These are phyloP conservation scores for Casaregolazyma lundiana DNA, from an alignment of 1,139 yeast species.

Conservation along the genomic window DNA sequence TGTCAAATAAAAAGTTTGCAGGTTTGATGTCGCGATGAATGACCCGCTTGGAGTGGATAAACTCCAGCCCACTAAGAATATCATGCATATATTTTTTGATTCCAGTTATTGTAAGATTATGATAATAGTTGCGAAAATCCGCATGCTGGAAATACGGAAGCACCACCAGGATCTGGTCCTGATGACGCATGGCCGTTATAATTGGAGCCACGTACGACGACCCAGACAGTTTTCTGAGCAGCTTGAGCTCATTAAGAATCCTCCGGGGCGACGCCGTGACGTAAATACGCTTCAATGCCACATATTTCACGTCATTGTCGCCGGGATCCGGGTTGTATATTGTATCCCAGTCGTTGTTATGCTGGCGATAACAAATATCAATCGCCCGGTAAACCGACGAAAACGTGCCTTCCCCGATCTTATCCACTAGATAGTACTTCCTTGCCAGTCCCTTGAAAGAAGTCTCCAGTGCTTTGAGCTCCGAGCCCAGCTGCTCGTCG, in stretches of 20 bases:
- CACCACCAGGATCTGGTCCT: conserved; percentile 90
- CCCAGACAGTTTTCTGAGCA: conserved; percentile 63
- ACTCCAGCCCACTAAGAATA: conserved; percentile 67
- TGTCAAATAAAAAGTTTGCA: conserved; percentile 70
- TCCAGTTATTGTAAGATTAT: conserved; percentile 74
- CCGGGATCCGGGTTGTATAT: conserved; percentile 6
- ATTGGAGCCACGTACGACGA: conserved; percentile 80
- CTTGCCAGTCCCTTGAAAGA: conserved; percentile 59
- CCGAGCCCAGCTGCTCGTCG: conserved; percentile 29
- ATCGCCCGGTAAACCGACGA: conserved; percentile 87
- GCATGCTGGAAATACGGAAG: conserved; percentile 88
- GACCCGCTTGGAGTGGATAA: conserved; percentile 69
- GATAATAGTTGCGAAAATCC: conserved; percentile 66
- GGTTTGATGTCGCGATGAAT: conserved; percentile 91
- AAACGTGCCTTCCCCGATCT: conserved; percentile 94
- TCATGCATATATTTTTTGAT: conserved; percentile 78
- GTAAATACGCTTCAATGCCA: conserved; percentile 88
- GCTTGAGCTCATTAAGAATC: conserved; percentile 77
- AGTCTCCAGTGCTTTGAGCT: conserved; percentile 58
- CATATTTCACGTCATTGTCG: conserved; percentile 46
- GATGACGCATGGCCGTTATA: conserved; percentile 77
- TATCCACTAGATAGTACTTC: conserved; percentile 65
- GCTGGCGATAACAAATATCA: conserved; percentile 41
- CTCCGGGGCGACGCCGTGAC: conserved; percentile 94
- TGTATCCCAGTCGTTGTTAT: conserved; percentile 26